Percentiles rank a stretch among this genome's conserved stretches.
These are phyloP conservation scores for Starmerella riodocensis DNA, from an alignment of 805 yeast genomes.

Conservation along the genomic window DNA sequence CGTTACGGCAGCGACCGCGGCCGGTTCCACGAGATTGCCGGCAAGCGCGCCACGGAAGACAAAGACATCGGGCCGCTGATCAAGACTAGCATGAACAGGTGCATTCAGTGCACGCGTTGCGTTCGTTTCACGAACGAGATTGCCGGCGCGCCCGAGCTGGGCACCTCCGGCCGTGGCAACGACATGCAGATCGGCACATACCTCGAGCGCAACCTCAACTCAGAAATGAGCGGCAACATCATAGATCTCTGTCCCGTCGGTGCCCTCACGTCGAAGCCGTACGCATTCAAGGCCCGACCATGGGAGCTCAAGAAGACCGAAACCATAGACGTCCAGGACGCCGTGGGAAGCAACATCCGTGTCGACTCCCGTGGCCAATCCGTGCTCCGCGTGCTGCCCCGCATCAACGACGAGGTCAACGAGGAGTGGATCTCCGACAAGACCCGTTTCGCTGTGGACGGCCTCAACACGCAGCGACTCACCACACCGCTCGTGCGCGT, in stretches of 20 bases:
- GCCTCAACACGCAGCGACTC: slow-evolving; percentile 71
- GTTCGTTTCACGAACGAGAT: slow-evolving; percentile 80
- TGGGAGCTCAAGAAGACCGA: slow-evolving; percentile 89
- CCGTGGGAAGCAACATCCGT: slow-evolving; percentile 66
- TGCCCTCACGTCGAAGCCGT: slow-evolving; percentile 79
- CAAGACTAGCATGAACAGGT: slow-evolving; percentile 83
- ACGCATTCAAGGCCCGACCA: slow-evolving; percentile 84
- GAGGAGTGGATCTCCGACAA: slow-evolving; percentile 90
- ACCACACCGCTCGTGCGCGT: slow-evolving; percentile 65
- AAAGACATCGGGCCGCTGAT: slow-evolving; percentile 81
- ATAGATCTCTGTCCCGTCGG: slow-evolving; percentile 87
- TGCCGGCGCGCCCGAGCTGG: slow-evolving; percentile 87
- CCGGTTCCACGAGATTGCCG: slow-evolving; percentile 64
- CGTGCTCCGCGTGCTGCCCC: slow-evolving; percentile 76
- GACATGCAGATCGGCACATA: slow-evolving; percentile 87
- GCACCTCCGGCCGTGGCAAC: slow-evolving; percentile 81
- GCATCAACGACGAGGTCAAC: slow-evolving; percentile 72
- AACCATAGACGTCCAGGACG: slow-evolving; percentile 73
- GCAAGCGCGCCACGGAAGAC: slow-evolving; percentile 83
- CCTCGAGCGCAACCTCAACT: slow-evolving; percentile 68
- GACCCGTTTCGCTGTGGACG: slow-evolving; percentile 75
- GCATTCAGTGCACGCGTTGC: slow-evolving; percentile 86
- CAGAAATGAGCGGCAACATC: slow-evolving; percentile 76
- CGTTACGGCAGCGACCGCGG: slow-evolving; percentile 81
- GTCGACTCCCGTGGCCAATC: slow-evolving; percentile 79